Base-by-base conservation (phyloP, 306 rosid genomes). In the Dryas alaskensis region DNA sequence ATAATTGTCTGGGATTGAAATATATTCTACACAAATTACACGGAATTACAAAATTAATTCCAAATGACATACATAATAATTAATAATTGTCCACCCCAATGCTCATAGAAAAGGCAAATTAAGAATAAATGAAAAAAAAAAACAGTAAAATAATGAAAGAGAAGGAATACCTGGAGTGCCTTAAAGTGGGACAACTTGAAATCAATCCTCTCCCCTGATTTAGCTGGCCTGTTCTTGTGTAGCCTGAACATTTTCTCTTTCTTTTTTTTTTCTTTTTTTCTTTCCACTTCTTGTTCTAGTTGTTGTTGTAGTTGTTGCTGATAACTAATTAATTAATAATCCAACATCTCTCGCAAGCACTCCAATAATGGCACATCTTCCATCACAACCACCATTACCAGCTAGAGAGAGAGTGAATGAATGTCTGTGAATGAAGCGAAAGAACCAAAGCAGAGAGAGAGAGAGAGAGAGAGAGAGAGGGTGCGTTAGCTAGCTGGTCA, bases 401-500 rank as follows among this genome's bases (percentile, higher is more conserved):
- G 83, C 86, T 74, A 68, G 60, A 77, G 84, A 77, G 59, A 81
- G 45, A 60, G 39, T 12, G 65, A 37, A 37, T 1, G 65, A 12
- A 8, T 40, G 67, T 14, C 19, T 62, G 25, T 60, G 16, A 43
- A 31, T 22, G 67, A 47, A 60, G 76, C 51, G 58, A 62, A 65
- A 71, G 70, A 60, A 64, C 74, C 11, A 70, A 74, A 60, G 55
- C 40, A 66, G 63, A 72, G 72, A 74, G 69, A 46, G 76, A 53
- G 73, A 74, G 70, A 74, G 70, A 71, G 74, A 73, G 72, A 74
- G 64, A 55, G 59, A 59, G 50, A 60, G 47, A 53, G 22, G 22
- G 80, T 46, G 88, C 69, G 88, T 88, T 86, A 84, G 98, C 87
- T 89, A 72, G 81, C 22, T 78, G 79, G 97, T 94, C 97, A 80